These are phyloP conservation scores for Botrytis fragariae DNA, from an alignment of 2,329 filamentous ascomycete genomes.

Conservation along the genomic window DNA sequence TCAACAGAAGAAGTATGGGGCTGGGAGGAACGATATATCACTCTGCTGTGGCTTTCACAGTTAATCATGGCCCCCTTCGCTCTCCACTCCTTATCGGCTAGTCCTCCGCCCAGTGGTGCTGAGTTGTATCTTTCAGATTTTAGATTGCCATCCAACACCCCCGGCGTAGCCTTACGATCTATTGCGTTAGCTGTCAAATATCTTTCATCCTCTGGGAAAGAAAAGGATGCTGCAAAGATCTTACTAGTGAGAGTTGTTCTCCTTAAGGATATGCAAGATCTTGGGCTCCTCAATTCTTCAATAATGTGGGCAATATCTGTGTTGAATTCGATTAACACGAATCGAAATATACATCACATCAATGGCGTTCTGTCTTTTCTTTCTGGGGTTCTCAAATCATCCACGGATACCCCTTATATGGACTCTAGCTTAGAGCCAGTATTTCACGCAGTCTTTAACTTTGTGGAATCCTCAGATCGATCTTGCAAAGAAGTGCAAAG, in stretches of 20 bases:
- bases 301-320: slow-evolving; percentile 67
- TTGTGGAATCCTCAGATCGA: slow-evolving; percentile 52
- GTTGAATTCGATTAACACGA: slow-evolving; percentile 48
- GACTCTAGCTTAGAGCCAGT: slow-evolving; percentile 62
- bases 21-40: slow-evolving; percentile 89
- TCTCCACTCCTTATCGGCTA: slow-evolving; percentile 75
- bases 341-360: slow-evolving; percentile 65
- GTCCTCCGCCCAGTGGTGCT: slow-evolving; percentile 48
- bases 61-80: slow-evolving; percentile 86
- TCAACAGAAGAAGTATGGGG: slow-evolving; percentile 46
- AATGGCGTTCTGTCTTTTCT: slow-evolving; percentile 80
- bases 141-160: slow-evolving; percentile 57
- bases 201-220: slow-evolving; percentile 75
- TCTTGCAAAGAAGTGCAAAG: slow-evolving; percentile 56
- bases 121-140: slow-evolving; percentile 46
- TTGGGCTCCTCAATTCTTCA: slow-evolving; percentile 67
- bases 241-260: slow-evolving; percentile 80
- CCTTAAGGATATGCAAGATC: slow-evolving; percentile 80
- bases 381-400: slow-evolving; percentile 66
- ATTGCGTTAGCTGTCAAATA: slow-evolving; percentile 70
- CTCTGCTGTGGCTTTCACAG: slow-evolving; percentile 84
- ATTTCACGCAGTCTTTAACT: slow-evolving; percentile 61
- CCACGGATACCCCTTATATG: slow-evolving; percentile 73
- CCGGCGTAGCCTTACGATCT: slow-evolving; percentile 67
- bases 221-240: slow-evolving; percentile 81